phyloP scores from a whole-genome alignment of 108 stramenopile species.

The Pseudonitzschia pungens region DNA sequence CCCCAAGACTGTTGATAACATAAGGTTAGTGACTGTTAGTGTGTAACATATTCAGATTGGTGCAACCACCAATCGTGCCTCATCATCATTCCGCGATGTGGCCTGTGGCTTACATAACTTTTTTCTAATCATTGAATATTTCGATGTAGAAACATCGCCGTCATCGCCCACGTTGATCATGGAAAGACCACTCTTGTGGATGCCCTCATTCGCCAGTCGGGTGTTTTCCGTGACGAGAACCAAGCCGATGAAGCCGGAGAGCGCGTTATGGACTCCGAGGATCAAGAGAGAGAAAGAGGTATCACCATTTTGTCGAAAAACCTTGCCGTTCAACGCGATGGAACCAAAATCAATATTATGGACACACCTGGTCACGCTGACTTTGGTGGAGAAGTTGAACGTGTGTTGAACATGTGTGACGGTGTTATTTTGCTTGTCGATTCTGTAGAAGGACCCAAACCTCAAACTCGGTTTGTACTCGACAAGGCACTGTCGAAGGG shows the following conservation, averaged over 20 bases:
- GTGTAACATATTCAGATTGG: neutral
- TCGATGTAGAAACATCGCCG: conserved; percentile 62
- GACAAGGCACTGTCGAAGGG: conserved; percentile 95
- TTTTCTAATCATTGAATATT: neutral
- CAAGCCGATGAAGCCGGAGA: conserved; percentile 89
- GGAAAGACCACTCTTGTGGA: conserved; percentile 98
- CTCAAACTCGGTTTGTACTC: conserved; percentile 97
- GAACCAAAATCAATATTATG: conserved; percentile 95
- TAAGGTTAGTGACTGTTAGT: conserved; percentile 5
- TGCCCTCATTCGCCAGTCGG: conserved; percentile 90
- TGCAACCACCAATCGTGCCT: neutral
- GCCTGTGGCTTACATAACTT: neutral
- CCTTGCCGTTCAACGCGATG: conserved; percentile 91
- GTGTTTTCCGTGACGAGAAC: conserved; percentile 90
- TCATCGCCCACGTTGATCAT: conserved; percentile 95
- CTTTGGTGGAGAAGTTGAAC: conserved; percentile 98
- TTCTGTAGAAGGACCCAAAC: conserved; percentile 98
- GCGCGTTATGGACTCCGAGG: conserved; percentile 97
- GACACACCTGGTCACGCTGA: conserved; percentile 99
- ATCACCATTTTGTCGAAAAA: conserved; percentile 99
- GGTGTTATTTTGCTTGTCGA: conserved; percentile 97
- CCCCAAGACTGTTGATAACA: neutral
- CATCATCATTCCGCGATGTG: neutral
- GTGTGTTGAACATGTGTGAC: conserved; percentile 97
- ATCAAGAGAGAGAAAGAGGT: conserved; percentile 97